phyloP scores from a whole-genome alignment of 2,329 filamentous ascomycete species.

The Fusarium dlaminii region DNA sequence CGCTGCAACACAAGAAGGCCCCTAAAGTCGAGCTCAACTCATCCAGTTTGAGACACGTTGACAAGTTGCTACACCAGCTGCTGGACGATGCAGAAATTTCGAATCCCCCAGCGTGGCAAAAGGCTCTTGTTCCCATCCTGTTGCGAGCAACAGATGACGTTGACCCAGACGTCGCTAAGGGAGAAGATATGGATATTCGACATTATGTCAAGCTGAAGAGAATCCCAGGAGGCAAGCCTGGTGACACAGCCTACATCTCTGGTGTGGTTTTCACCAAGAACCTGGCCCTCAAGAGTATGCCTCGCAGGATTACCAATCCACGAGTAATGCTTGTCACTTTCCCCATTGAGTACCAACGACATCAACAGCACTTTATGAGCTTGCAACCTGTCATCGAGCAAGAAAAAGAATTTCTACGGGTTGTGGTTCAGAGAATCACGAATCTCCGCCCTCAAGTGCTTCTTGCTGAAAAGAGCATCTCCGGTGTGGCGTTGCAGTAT shows the following conservation, averaged over 20 bases:
- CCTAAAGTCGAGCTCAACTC: slow-evolving; percentile 86
- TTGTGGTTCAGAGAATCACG: slow-evolving; percentile 90
- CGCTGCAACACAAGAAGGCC: slow-evolving; percentile 78
- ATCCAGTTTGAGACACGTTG: slow-evolving; percentile 88
- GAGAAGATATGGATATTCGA: slow-evolving; percentile 95
- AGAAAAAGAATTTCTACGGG: slow-evolving; percentile 91
- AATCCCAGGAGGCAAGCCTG: slow-evolving; percentile 87
- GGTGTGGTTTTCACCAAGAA: slow-evolving; percentile 99
- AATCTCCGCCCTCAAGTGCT: slow-evolving; percentile 86
- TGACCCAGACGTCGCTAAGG: slow-evolving; percentile 86
- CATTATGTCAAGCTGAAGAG: slow-evolving; percentile 99
- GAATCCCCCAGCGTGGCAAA: slow-evolving; percentile 84
- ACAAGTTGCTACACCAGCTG: slow-evolving; percentile 83
- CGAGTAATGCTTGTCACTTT: slow-evolving; percentile 94
- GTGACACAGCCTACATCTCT: slow-evolving; percentile 95
- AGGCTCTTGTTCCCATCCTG: slow-evolving; percentile 87
- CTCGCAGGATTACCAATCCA: slow-evolving; percentile 82
- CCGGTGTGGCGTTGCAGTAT: slow-evolving; percentile 88
- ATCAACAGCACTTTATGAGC: slow-evolving; percentile 93
- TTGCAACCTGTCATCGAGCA: slow-evolving; percentile 96
- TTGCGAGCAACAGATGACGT: slow-evolving; percentile 93
- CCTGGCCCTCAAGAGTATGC: slow-evolving; percentile 95
- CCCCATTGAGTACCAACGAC: slow-evolving; percentile 92
- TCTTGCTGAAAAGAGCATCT: slow-evolving; percentile 92
- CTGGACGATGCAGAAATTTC: slow-evolving; percentile 79